These are phyloP conservation scores for Tritrichomonas foetus DNA, from an alignment of 208 protist genomes.

Conservation along the genomic window DNA sequence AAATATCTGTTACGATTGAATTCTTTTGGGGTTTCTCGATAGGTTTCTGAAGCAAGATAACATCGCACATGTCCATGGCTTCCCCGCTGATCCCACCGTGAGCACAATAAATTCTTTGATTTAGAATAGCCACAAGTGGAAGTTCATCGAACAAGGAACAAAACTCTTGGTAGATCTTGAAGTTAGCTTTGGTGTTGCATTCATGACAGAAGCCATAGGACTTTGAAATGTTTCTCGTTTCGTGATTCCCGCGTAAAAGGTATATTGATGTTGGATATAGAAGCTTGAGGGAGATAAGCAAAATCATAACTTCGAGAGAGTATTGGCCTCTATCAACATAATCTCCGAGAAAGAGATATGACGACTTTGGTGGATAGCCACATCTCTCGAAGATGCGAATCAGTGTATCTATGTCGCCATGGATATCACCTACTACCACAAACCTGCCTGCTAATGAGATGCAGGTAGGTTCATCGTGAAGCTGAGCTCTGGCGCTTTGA, in stretches of 20 bases:
- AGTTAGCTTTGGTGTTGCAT: conserved; percentile 69
- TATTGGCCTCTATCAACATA: conserved; percentile 49
- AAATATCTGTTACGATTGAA: not conserved
- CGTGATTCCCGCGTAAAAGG: conserved; percentile 94
- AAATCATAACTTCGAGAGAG: conserved; percentile 75
- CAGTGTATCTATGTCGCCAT: conserved; percentile 56
- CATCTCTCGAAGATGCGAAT: conserved; percentile 73
- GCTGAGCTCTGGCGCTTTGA: no score
- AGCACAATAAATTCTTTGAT: no score
- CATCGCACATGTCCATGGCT: no score
- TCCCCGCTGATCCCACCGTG: no score
- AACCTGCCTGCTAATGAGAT: not conserved
- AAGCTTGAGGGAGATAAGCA: conserved; percentile 76
- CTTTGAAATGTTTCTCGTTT: conserved; percentile 86
- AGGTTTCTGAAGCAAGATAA: no score
- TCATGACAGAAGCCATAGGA: conserved; percentile 88
- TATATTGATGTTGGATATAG: conserved; percentile 76
- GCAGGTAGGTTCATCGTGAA: no score
- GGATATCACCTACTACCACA: not conserved
- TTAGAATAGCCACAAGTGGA: no score
- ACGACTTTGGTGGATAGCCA: conserved; percentile 77
- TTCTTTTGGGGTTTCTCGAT: no score
- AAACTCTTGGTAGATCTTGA: no score
- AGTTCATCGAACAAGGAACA: no score
- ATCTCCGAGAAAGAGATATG: conserved; percentile 88